Percentiles rank a stretch among this genome's conserved stretches.
Conservation (phyloP, 75 land plant genomes). For the Sequoiadendron giganteum region DNA sequence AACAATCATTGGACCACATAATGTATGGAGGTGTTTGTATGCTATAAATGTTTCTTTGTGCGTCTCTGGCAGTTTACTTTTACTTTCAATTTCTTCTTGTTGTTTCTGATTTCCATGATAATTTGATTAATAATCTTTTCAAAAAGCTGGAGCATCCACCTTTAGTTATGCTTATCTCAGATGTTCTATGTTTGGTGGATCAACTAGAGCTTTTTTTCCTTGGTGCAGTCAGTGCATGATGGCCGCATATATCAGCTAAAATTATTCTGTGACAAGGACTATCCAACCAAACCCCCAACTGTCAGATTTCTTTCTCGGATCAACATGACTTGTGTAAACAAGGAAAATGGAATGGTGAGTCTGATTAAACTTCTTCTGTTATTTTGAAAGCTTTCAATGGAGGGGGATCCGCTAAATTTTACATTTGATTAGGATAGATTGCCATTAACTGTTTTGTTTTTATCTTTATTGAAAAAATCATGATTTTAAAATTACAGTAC, state of each 20-base stretch:
- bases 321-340: constrained; percentile 88
- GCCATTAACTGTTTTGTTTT: not conserved
- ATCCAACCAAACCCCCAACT: constrained; percentile 84
- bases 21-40: constrained; percentile 35
- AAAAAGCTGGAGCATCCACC: not conserved
- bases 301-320: constrained; percentile 89
- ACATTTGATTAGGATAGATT: not conserved
- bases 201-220: not conserved
- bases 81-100: not conserved
- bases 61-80: not conserved
- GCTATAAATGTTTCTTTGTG: not conserved
- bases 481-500: not conserved
- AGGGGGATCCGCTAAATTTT: not conserved
- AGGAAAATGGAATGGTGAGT: constrained; percentile 83
- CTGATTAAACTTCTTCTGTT: not conserved
- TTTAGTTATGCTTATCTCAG: not conserved
- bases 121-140: not conserved
- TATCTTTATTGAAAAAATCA: not conserved
- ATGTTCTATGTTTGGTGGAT: not conserved
- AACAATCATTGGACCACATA: constrained; percentile 82
- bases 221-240: constrained; percentile 84
- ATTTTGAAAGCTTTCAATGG: not conserved
- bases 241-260: constrained; percentile 89
- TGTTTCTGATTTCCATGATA: not conserved
- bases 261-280: constrained; percentile 91